These are phyloP conservation scores for Gelatoporia subvermispora DNA, from an alignment of 768 basidiomycete species.

Conservation along the genomic window DNA sequence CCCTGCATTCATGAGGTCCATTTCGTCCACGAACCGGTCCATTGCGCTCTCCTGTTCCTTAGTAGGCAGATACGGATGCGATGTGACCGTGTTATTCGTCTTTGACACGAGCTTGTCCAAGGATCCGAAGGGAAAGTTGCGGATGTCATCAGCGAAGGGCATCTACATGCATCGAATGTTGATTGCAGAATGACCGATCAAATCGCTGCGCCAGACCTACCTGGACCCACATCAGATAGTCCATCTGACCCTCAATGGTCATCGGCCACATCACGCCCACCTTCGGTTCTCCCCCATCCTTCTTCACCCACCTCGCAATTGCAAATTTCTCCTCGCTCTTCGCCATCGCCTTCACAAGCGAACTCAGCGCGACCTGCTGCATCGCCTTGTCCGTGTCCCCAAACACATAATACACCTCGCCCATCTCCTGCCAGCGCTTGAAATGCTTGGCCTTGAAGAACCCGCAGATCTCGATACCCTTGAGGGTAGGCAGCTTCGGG, in stretches of 20 bases:
- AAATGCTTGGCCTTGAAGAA: slow-evolving; percentile 74
- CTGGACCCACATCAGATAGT: slow-evolving; percentile 81
- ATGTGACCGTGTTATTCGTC: slow-evolving; percentile 65
- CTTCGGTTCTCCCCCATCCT: slow-evolving; percentile 72
- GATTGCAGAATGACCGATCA: too few species aligned
- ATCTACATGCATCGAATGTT: too few species aligned
- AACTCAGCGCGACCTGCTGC: slow-evolving; percentile 82
- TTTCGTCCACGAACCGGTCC: slow-evolving; percentile 81
- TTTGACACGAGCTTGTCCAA: slow-evolving; percentile 68
- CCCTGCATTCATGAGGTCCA: slow-evolving; percentile 79
- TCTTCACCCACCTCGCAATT: slow-evolving; percentile 78
- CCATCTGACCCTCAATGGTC: slow-evolving; percentile 53
- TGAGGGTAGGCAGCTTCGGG: slow-evolving; percentile 62
- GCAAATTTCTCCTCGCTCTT: slow-evolving; percentile 55
- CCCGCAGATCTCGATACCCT: slow-evolving; percentile 84
- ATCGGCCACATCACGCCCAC: slow-evolving; percentile 75
- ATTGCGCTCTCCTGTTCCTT: slow-evolving; percentile 74
- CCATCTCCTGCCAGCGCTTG: slow-evolving; percentile 76
- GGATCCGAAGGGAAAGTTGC: slow-evolving; percentile 82
- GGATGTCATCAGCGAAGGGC: slow-evolving; percentile 93
- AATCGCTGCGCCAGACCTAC: too few species aligned
- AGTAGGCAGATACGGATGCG: slow-evolving; percentile 83
- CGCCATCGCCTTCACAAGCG: slow-evolving; percentile 79
- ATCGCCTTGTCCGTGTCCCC: slow-evolving; percentile 60
- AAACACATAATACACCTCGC: slow-evolving; percentile 85